Evolutionary conservation across 2,329 filamentous ascomycete genomes (phyloP).

Genomic region (Fusarium sp.): DNA sequence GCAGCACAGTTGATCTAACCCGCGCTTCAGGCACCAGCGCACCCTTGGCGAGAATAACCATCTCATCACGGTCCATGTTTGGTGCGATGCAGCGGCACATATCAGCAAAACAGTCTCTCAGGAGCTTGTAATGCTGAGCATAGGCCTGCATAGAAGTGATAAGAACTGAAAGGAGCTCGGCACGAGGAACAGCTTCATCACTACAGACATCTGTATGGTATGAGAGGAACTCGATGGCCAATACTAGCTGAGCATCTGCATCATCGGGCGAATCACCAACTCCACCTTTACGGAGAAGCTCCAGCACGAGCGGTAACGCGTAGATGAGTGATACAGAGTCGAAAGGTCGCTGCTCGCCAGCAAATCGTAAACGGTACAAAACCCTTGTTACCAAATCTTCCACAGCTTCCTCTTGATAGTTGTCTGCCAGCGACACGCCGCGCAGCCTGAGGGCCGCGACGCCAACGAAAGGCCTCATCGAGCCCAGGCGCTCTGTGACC

Average conservation of each 20-base stretch:
- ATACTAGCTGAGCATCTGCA: constrained; percentile 86
- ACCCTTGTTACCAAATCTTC: constrained; percentile 87
- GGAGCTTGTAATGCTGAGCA: constrained; percentile 91
- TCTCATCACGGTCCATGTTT: constrained; percentile 79
- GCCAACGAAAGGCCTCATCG: constrained; percentile 84
- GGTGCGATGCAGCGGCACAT: constrained; percentile 85
- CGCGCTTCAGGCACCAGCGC: constrained; percentile 81
- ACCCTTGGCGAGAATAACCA: constrained; percentile 79
- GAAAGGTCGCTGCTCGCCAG: constrained; percentile 93
- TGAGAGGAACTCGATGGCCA: constrained; percentile 87
- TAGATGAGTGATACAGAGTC: constrained; percentile 90
- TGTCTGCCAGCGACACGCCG: constrained; percentile 76
- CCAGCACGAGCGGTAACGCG: constrained; percentile 81
- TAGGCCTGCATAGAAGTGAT: constrained; percentile 88
- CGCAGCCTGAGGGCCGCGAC: constrained; percentile 85
- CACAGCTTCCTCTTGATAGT: constrained; percentile 81
- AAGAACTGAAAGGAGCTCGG: constrained; percentile 76
- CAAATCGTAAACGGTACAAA: constrained; percentile 88
- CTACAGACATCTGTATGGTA: constrained; percentile 87
- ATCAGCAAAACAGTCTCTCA: constrained; percentile 92
- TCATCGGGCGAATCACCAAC: constrained; percentile 80
- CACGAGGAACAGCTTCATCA: constrained; percentile 79
- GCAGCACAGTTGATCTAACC: constrained; percentile 85
- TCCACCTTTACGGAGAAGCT: constrained; percentile 82
- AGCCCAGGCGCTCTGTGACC: constrained; percentile 77